Base-by-base conservation (phyloP, 129 eudicot species). In the Helianthus tuberosus region DNA sequence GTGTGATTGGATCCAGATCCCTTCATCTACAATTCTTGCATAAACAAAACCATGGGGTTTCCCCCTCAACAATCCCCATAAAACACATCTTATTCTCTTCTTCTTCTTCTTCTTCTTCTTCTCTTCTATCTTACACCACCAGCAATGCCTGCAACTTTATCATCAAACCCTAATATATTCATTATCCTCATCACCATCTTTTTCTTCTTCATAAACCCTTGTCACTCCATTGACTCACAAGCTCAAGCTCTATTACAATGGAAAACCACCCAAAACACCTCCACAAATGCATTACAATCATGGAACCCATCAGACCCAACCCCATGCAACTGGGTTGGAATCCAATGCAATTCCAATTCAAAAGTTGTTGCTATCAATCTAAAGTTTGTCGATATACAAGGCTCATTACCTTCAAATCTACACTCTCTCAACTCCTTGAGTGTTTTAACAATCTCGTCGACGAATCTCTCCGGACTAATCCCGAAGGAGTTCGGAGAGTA, bases 41-140 rank as follows among this genome's bases (percentile, higher is more conserved):
- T 90, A 90, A 94, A 94, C 96, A 86, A 90, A 94, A 90, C 47
- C 91, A 82, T 86, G 96, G 92, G 90, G 82, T 83, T 88, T 81
- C 92, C 88, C 96, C 87, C 81, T 84, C 91, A 79, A 81, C 97
- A 88, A 89, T 90, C 92, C 96, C 95, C 82, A 82, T 72, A 78
- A 85, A 76, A 66, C 10, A 43, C 8, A 43, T 39, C 76, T 54
- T 38, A 44, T 65, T 13, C 59, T 53, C 71, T 44, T 50, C 84
- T 54, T 12, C 11, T 46, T 52, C 35, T 68, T 53, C 71, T 44
- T 50, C 84, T 54, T 12, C 11, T 46, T 52, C 35, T 68, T 16
- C 71, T 66, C 36, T 47, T 69, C 70, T 49, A 81, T 8, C 72
- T 62, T 64, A 39, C 16, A 48, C 57, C 80, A 67, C 35, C 47